A percentile compares a stretch with the other conserved stretches of the same genome.
These are phyloP conservation scores for Echeveria elegans DNA, from an alignment of 164 flowering plant species.

Conservation along the genomic window DNA sequence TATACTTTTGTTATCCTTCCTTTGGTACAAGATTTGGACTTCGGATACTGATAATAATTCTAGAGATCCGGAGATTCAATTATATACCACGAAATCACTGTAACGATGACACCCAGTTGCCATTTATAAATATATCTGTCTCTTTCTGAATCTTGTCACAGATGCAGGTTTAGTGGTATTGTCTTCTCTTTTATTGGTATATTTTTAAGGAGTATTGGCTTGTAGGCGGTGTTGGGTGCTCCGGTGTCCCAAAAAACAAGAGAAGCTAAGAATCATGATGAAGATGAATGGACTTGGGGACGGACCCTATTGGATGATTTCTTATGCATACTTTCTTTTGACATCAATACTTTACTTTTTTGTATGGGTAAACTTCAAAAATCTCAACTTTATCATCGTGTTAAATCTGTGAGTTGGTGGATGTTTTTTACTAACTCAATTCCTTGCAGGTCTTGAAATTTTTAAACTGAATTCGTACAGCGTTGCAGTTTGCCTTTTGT, in stretches of 20 bases:
- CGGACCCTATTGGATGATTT: conserved; percentile 91
- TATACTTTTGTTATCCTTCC: not conserved
- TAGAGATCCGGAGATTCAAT: conserved; percentile 23
- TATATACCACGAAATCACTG: not conserved
- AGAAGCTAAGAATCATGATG: conserved; percentile 89
- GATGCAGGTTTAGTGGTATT: not conserved
- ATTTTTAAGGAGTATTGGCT: not conserved
- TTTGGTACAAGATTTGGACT: too few relatives aligned
- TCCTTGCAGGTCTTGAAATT: conserved; percentile 60
- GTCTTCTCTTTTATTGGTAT: not conserved
- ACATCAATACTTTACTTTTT: conserved; percentile 59
- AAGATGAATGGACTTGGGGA: conserved; percentile 99
- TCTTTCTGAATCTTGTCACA: not conserved
- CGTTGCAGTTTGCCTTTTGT: conserved; percentile 79
- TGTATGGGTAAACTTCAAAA: conserved; percentile 47
- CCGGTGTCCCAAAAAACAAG: conserved; percentile 90
- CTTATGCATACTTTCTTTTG: conserved; percentile 77
- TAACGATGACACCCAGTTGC: not conserved
- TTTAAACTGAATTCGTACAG: conserved; percentile 67
- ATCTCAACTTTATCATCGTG: not conserved
- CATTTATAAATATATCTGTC: not conserved
- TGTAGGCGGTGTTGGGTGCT: conserved; percentile 60
- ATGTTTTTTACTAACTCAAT: conserved; percentile 4
- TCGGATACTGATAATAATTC: conserved; percentile 23
- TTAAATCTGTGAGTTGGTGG: not conserved